phyloP scores from a whole-genome alignment of 306 rosid genomes.

The Vigna unguiculata region DNA sequence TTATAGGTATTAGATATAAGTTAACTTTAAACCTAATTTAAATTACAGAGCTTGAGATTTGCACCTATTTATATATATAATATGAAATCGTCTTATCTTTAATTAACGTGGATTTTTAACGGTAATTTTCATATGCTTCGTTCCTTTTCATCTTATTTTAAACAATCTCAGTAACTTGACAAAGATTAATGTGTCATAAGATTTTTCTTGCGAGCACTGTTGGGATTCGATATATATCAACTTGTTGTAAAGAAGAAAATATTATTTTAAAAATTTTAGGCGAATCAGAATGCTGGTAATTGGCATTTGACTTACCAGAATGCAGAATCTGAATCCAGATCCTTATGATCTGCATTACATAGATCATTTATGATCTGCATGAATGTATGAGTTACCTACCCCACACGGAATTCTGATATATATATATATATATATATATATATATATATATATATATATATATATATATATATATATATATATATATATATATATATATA shows the following conservation, averaged over 20 bases:
- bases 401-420: not conserved
- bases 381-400: constrained; percentile 33
- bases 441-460: not conserved
- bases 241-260: not conserved
- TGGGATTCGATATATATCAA: not conserved
- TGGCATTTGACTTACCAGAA: constrained; percentile 37
- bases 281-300: not conserved
- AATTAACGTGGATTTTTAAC: no score
- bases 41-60: no score
- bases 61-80: no score
- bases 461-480: no score
- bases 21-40: no score
- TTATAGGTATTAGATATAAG: no score
- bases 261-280: not conserved
- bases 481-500: no score
- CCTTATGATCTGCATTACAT: not conserved
- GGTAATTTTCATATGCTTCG: no score
- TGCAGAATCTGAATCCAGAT: constrained; percentile 42
- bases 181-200: not conserved
- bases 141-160: not conserved
- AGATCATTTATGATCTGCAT: constrained; percentile 40
- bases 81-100: no score
- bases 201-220: not conserved
- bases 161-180: not conserved
- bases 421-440: not conserved